Base-by-base conservation (phyloP, 2,329 filamentous ascomycete species). In the Lizonia empirigonia region DNA sequence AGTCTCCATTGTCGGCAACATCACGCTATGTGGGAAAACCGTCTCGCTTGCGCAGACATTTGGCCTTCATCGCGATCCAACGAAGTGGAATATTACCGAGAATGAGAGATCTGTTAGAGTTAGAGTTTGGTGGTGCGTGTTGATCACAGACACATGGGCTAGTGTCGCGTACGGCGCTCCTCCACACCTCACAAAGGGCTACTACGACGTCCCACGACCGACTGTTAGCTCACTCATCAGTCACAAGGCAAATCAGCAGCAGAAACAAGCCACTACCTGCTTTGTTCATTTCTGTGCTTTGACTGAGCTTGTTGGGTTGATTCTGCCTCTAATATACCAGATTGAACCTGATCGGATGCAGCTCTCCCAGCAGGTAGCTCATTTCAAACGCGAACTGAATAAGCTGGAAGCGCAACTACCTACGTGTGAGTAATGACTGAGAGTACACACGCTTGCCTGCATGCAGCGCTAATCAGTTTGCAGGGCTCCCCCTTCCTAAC, bases 111-210 rank as follows among this genome's bases (percentile, higher is more conserved):
- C 76, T 7, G 68, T 80, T 13, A 74, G 82, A 6, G 78, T 80
- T 23, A 77, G 79, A 2, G 65, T 82, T 3, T 84, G 81, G 79
- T 84, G 82, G 82, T 80, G 78, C 5, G 78, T 83, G 2, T 71
- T 83, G 2, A 80, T 84, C 30, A 80, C 82, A 49, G 81, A 84
- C 64, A 76, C 80, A 32, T 84, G 81, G 80, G 76, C 80, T 45
- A 82, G 80, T 57, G 78, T 82, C 44, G 80, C 79, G 4, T 81
- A 84, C 58, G 81, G 81, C 4, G 78, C 80, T 2, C 81, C 81
- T 16, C 79, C 81, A 3, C 77, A 81, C 40, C 78, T 83, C 9
- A 71, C 75, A 3, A 78, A 78, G 50, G 76, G 76, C 19, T 80
- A 82, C 59, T 82, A 82, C 56, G 80, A 84, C 54, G 81, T 84